Evolutionary conservation across 805 yeast species (phyloP), one percentile per base, ranked within the genome.

Genomic region (Pichia paraexigua): DNA sequence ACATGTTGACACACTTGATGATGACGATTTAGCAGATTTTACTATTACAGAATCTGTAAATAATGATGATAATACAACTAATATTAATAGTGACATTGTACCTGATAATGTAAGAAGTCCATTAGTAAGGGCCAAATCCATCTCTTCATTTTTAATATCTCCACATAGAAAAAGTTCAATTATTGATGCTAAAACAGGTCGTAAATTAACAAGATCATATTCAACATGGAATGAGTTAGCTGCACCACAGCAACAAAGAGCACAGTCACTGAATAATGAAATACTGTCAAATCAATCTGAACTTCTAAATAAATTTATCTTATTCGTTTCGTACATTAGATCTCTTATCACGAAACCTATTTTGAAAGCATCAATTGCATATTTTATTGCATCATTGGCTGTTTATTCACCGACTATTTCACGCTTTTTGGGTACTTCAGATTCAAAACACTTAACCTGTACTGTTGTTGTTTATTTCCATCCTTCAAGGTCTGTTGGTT

Each of bases 381-480:
- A 88, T 61, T 68, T 83, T 11, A 53, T 87, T 1, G 92, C 90
- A 1, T 83, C 95, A 0, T 60, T 85, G 51, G 87, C 83, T 1
- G 94, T 87, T 18, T 86, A 83, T 63, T 74, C 74, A 58, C 60
- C 73, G 1, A 68, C 76, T 0, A 68, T 82, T 45, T 73, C 82
- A 12, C 58, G 65, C 18, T 53, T 80, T 2, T 62, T 86, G 43
- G 95, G 95, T 0, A 63, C 68, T 37, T 74, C 86, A 25, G 91
- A 85, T 65, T 80, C 85, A 12, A 87, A 87, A 63, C 96, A 87
- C 69, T 76, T 86, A 56, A 82, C 85, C 3, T 89, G 95, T 40
- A 88, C 95, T 0, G 84, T 84, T 11, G 85, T 87, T 1, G 94
- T 87, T 2, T 88, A 88, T 65, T 87, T 88, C 71, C 94, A 87